Evolutionary conservation across 2,329 filamentous ascomycete genomes (phyloP).

Genomic region (Penicillium oxalicum): DNA sequence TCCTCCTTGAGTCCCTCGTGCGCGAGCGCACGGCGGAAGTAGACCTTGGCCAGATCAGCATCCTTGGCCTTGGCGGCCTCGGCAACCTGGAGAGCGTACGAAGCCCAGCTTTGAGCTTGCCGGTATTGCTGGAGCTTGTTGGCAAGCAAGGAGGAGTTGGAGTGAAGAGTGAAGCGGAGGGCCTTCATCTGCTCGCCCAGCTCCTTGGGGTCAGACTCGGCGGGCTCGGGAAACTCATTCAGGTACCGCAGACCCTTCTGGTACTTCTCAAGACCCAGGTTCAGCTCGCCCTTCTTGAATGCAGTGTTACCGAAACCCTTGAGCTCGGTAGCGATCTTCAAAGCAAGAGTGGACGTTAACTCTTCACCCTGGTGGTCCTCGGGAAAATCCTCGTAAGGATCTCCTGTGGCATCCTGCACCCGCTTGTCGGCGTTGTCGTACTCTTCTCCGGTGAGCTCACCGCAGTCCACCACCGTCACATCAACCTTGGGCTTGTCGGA

Average conservation of each 20-base stretch:
- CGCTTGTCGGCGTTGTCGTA: constrained; percentile 63
- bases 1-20: constrained; percentile 73
- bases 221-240: constrained; percentile 69
- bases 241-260: constrained; percentile 87
- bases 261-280: constrained; percentile 79
- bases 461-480: constrained; percentile 74
- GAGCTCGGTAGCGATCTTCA: constrained; percentile 74
- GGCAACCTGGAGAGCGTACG: constrained; percentile 62
- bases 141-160: constrained; percentile 78
- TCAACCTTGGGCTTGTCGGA: constrained; percentile 72
- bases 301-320: constrained; percentile 91
- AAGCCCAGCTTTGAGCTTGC: constrained; percentile 65
- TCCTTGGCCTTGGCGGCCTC: constrained; percentile 57
- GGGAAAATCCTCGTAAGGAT: constrained; percentile 92
- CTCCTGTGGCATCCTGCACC: constrained; percentile 71
- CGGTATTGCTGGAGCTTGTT: constrained; percentile 70
- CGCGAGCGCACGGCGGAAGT: constrained; percentile 78
- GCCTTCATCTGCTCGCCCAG: constrained; percentile 61
- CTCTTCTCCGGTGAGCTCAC: constrained; percentile 69
- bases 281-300: constrained; percentile 72
- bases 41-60: constrained; percentile 79
- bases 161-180: constrained; percentile 79
- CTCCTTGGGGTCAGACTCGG: constrained; percentile 64
- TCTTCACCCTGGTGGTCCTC: constrained; percentile 65
- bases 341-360: constrained; percentile 61